Evolutionary conservation across 495 filamentous ascomycete species (phyloP), one percentile per base, ranked within the genome.

Genomic region (Daldinia decipiens): DNA sequence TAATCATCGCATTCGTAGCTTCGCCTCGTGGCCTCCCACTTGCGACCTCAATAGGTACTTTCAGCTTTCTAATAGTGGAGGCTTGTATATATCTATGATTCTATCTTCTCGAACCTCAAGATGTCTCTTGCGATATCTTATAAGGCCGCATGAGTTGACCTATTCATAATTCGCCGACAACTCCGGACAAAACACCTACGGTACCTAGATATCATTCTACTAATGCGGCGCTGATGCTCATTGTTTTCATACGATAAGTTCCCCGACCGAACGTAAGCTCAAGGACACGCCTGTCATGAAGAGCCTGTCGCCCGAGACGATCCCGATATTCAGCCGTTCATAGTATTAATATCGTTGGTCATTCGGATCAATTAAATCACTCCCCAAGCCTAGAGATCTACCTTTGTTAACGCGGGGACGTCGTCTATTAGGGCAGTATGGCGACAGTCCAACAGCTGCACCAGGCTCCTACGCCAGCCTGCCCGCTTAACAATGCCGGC

Each of bases 371-470:
- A 59, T 17, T 24, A 29, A 29, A 19, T 38, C 38, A 12, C 39
- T 29, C 54, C 24, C 54, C 56, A 51, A 38, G 55, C 43, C 29
- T 63, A 39, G 43, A 27, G 65, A 45, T 19, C 31, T 60, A 36
- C 61, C 43, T 43, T 26, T 17, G 36, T 59, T 47, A 47, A 47
- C 43, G 43, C 43, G 54, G 45, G 52, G 62, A 50, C 59, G 38
- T 60, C 63, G 34, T 67, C 63, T 11, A 39, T 50, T 40, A 52
- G 57, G 53, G 59, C 67, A 58, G 56, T n/a, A 81, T 81, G 78
- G 68, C 77, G 58, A 73, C 77, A 52, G 70, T 78, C 58, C 75
- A 83, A 57, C 79, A 81, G 67, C 59, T 82, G 43, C 75, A 79
- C 57, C 77, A 76, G 38, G 57, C 74, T 51, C 76, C 79, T n/a